Evolutionary conservation across 2,329 filamentous ascomycete species (phyloP).

Genomic region (Coniochaeta ligniaria): DNA sequence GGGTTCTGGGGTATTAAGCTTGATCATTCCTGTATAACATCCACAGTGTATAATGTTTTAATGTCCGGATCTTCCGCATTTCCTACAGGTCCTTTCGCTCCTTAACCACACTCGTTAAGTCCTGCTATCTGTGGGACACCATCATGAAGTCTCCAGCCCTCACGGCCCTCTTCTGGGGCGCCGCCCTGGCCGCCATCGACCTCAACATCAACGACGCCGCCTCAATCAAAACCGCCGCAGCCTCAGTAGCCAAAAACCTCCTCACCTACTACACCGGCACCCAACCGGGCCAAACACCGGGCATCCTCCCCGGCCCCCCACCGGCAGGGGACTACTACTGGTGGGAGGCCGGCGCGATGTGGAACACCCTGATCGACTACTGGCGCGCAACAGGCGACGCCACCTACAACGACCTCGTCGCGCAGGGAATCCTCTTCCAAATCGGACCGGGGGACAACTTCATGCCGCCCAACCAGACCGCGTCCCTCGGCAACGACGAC

Average conservation of each 20-base stretch:
- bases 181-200: not conserved
- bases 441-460: conserved; percentile 38
- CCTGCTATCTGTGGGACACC: not conserved
- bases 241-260: conserved; percentile 19
- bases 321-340: conserved; percentile 26
- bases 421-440: conserved; percentile 37
- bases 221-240: not conserved
- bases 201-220: not conserved
- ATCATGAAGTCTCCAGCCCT: not conserved
- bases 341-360: conserved; percentile 23
- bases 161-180: not conserved
- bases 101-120: not conserved
- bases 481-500: conserved; percentile 48
- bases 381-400: conserved; percentile 34
- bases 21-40: not conserved
- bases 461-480: conserved; percentile 38
- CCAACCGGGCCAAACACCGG: conserved; percentile 18
- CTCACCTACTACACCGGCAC: conserved; percentile 22
- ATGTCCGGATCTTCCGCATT: not conserved
- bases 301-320: conserved; percentile 22
- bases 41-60: not conserved
- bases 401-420: conserved; percentile 41
- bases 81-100: not conserved
- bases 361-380: conserved; percentile 30
- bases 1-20: not conserved